Conservation (phyloP, 2,329 filamentous ascomycete species). For the Hypoxylon sp. region DNA sequence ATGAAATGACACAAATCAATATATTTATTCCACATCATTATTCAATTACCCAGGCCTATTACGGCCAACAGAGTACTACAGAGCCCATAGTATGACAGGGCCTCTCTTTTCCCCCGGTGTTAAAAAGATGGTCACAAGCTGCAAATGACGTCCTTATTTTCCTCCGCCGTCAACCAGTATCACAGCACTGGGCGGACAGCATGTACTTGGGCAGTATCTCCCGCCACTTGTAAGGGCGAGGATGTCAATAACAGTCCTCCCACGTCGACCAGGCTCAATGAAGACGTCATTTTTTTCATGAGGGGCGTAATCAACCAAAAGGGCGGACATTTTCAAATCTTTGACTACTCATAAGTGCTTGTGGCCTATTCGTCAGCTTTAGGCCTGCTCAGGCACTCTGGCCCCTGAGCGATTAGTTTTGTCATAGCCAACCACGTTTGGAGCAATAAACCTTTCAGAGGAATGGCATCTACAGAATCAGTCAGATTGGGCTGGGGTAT, state of each 20-base stretch:
- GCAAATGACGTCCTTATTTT: not conserved
- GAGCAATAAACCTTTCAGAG: too few relatives aligned
- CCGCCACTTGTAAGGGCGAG: not conserved
- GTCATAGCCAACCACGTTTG: too few relatives aligned
- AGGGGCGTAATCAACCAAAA: not conserved
- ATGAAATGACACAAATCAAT: constrained; percentile 31
- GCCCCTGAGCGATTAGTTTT: too few relatives aligned
- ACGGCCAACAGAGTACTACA: too few relatives aligned
- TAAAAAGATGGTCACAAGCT: not conserved
- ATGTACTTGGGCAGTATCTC: not conserved
- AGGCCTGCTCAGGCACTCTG: not conserved
- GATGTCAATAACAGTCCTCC: too few relatives aligned
- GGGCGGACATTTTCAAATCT: not conserved
- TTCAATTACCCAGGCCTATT: not conserved
- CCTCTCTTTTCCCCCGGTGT: not conserved
- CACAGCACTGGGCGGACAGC: not conserved
- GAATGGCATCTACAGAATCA: too few relatives aligned
- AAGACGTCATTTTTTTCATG: not conserved
- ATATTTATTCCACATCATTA: constrained; percentile 16
- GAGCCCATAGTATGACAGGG: too few relatives aligned
- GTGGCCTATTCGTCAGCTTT: not conserved
- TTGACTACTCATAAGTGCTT: not conserved
- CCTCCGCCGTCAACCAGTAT: too few relatives aligned
- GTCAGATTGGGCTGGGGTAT: too few relatives aligned
- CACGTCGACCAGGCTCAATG: not conserved